phyloP scores from a whole-genome alignment of 352 stramenopile species.

The Globisporangium parvum region DNA sequence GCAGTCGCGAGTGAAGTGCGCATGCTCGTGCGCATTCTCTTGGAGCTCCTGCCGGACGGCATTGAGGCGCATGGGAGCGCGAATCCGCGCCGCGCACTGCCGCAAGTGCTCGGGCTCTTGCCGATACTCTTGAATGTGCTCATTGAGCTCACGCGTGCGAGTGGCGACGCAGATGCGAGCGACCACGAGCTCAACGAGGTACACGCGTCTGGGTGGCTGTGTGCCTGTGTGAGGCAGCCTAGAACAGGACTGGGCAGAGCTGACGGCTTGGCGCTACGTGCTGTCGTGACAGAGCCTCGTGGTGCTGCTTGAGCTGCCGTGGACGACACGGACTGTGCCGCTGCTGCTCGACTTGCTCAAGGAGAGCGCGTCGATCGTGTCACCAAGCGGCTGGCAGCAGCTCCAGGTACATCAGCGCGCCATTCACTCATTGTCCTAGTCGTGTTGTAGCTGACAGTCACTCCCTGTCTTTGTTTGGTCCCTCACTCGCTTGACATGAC shows the following conservation, averaged over 20 bases:
- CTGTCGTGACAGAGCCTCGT: slow-evolving; percentile 32
- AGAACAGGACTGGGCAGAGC: too few species aligned
- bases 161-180: neutral
- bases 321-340: slow-evolving; percentile 40
- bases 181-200: slow-evolving; percentile 26
- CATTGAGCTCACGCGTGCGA: slow-evolving; percentile 15
- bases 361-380: slow-evolving; percentile 40
- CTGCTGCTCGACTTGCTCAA: slow-evolving; percentile 56
- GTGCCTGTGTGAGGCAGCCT: neutral
- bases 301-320: slow-evolving; percentile 61
- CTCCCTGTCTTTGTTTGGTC: too few species aligned
- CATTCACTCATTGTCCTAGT: too few species aligned
- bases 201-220: neutral
- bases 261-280: too few species aligned
- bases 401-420: too few species aligned
- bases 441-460: too few species aligned
- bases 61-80: slow-evolving; percentile 17
- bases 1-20: slow-evolving; percentile 43
- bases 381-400: slow-evolving; percentile 35
- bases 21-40: slow-evolving; percentile 45
- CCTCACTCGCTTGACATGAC: neutral
- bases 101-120: slow-evolving; percentile 57
- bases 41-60: slow-evolving; percentile 45
- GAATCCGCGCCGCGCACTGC: slow-evolving; percentile 32
- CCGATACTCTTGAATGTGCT: slow-evolving; percentile 48